Evolutionary conservation across 1,139 yeast genomes (phyloP).

Genomic region (Hansenula sp.): DNA sequence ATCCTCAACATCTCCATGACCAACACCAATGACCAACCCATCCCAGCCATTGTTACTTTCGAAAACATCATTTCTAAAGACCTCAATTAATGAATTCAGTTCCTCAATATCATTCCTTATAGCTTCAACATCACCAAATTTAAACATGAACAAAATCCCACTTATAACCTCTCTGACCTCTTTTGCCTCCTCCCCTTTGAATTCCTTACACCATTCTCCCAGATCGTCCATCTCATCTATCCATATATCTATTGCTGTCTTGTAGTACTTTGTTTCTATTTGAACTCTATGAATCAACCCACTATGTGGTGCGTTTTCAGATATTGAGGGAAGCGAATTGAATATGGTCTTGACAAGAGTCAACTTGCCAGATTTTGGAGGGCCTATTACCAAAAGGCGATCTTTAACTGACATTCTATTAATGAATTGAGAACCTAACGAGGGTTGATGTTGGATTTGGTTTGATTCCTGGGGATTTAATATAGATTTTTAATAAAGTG

Average conservation of each 20-base stretch:
- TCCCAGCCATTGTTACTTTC: constrained; percentile 7
- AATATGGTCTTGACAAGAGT: neutral
- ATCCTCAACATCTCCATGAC: constrained; percentile 9
- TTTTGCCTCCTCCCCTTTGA: constrained; percentile 19
- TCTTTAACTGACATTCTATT: neutral
- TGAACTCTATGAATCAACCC: constrained; percentile 4
- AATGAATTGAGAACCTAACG: no score
- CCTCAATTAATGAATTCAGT: neutral
- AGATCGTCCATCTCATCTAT: constrained; percentile 24
- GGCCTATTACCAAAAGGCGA: neutral
- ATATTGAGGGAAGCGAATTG: neutral
- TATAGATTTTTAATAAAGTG: no score
- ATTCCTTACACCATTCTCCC: constrained; percentile 24
- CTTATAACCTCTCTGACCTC: constrained; percentile 25
- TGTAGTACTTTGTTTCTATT: constrained; percentile 26
- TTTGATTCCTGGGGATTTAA: no score
- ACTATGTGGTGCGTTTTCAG: neutral
- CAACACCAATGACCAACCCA: constrained; percentile 10
- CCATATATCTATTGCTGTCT: constrained; percentile 24
- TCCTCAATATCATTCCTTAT: no score
- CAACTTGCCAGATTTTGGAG: neutral
- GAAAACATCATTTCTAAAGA: neutral
- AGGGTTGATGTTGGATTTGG: no score
- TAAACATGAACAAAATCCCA: constrained; percentile 22
- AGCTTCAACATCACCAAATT: neutral